Evolutionary conservation across 1,284 basidiomycete species (phyloP).

Genomic region (Ustilago loliicola): DNA sequence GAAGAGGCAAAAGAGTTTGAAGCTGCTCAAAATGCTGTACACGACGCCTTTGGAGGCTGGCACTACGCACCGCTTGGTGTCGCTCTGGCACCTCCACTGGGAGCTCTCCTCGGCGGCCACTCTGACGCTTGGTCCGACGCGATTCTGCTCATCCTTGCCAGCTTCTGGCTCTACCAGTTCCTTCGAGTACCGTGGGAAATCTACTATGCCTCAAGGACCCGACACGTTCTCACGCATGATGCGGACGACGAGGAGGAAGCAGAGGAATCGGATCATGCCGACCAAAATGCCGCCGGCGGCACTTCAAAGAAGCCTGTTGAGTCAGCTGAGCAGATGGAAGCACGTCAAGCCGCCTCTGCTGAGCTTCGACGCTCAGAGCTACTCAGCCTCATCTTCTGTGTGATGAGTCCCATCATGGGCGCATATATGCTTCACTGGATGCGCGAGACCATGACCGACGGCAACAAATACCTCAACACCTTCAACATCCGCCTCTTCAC

Average conservation of each 20-base stretch:
- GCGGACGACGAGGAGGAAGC: conserved; percentile 41
- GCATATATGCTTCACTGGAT: conserved; percentile 68
- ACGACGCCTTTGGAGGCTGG: conserved; percentile 57
- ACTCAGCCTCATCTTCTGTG: conserved; percentile 62
- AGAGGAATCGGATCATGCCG: conserved; percentile 21
- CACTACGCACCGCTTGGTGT: conserved; percentile 61
- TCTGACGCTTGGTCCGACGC: conserved; percentile 71
- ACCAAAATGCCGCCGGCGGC: conserved; percentile 3
- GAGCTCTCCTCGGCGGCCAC: conserved; percentile 63
- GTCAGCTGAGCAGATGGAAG: conserved; percentile 19
- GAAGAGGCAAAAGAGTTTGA: conserved; percentile 75
- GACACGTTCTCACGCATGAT: conserved; percentile 57
- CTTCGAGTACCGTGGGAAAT: conserved; percentile 57
- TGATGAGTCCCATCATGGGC: conserved; percentile 68
- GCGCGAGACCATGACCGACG: conserved; percentile 66
- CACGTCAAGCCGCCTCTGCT: conserved; percentile 52
- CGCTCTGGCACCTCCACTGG: conserved; percentile 62
- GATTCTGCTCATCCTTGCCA: conserved; percentile 69
- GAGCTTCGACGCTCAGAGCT: conserved; percentile 69
- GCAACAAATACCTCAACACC: conserved; percentile 65
- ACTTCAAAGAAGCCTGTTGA: conserved; percentile 13
- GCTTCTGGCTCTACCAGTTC: conserved; percentile 69
- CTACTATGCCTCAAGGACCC: conserved; percentile 54
- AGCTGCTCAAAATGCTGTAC: conserved; percentile 74
- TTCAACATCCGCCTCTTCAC: conserved; percentile 70